Conservation (phyloP, 225 moss, liverwort and hornwort genomes). For the Straminergon stramineum region DNA sequence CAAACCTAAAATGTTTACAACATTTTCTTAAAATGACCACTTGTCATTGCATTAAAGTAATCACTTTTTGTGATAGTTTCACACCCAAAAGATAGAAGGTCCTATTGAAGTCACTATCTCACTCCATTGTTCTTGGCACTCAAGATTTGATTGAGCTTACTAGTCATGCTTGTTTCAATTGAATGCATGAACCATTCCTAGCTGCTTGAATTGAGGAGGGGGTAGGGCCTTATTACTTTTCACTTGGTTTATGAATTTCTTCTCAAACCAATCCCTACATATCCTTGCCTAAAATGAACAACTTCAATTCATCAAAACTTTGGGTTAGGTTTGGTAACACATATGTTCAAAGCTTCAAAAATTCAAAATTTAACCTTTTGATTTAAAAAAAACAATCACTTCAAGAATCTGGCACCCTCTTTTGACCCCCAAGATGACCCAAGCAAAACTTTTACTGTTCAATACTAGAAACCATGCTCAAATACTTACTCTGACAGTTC, state of each 20-base stretch:
- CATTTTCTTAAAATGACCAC: background rate
- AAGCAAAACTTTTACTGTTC: background rate
- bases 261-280: too few species aligned
- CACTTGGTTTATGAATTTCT: too few species aligned
- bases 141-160: background rate
- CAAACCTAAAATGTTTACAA: background rate
- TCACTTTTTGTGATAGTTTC: too few species aligned
- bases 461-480: background rate
- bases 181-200: background rate
- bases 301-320: background rate
- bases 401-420: background rate
- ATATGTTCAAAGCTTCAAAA: background rate
- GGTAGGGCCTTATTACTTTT: too few species aligned
- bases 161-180: background rate
- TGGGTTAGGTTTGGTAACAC: fast-evolving
- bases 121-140: background rate
- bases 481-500: background rate
- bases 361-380: background rate
- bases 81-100: background rate
- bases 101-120: too few species aligned
- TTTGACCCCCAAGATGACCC: background rate
- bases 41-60: background rate
- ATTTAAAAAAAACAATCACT: too few species aligned
- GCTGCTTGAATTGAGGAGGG: background rate
- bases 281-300: background rate